A percentile compares a stretch with the other conserved stretches of the same genome.
Conservation (phyloP, 495 filamentous ascomycete genomes). For the Entonaema liquescens region DNA sequence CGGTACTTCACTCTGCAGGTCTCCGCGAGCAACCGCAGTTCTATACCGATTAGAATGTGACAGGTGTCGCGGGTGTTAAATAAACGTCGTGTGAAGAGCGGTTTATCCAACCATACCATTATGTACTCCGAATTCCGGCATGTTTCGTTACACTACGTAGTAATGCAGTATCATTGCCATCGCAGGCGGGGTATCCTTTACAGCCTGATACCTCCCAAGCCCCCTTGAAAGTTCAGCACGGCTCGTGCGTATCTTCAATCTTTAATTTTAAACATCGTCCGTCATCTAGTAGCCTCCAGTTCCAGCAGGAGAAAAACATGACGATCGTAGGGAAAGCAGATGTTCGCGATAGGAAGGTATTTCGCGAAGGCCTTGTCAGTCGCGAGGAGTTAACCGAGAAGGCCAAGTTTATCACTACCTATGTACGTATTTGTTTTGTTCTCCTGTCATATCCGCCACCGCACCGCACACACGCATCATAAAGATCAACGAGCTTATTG, state of each 20-base stretch:
- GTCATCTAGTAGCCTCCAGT: neutral
- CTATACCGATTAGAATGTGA: neutral
- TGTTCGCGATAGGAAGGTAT: neutral
- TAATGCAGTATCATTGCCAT: constrained; percentile 1
- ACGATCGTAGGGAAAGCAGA: neutral
- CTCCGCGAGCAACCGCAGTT: neutral
- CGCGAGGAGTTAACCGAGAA: neutral
- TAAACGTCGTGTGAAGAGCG: neutral
- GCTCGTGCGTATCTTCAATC: neutral
- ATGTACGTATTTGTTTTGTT: neutral
- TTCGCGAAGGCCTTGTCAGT: neutral
- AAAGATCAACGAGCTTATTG: no score
- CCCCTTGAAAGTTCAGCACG: neutral
- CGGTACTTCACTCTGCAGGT: neutral
- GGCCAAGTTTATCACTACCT: neutral
- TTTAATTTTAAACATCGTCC: neutral
- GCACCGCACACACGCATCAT: neutral
- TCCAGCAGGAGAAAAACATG: neutral
- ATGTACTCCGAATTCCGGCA: neutral
- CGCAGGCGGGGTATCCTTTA: constrained; percentile 1
- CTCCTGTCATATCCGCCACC: neutral
- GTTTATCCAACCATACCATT: constrained; percentile 3
- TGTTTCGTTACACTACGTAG: constrained; percentile 5
- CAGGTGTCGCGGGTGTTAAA: neutral
- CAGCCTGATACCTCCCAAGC: constrained; percentile 1